Percentiles rank a stretch among this genome's conserved stretches.
phyloP scores from a whole-genome alignment of 768 basidiomycete species.

The Tremella mesenterica region DNA sequence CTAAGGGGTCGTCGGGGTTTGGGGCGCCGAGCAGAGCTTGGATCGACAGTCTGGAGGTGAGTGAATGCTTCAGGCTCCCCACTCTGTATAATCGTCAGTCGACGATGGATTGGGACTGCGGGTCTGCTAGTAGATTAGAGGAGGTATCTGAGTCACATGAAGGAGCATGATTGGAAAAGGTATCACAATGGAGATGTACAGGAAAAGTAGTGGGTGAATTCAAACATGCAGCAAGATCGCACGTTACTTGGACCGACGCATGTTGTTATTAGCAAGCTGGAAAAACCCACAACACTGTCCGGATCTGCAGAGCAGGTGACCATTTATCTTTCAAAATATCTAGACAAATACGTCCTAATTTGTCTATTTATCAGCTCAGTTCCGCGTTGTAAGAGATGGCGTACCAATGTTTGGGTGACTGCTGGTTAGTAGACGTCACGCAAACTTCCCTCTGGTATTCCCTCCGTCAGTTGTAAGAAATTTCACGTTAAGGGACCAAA shows the following conservation, averaged over 20 bases:
- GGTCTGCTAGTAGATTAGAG: background rate
- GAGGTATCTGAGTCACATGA: background rate
- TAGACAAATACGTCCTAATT: constrained; percentile 94
- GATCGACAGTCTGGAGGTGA: constrained; percentile 58
- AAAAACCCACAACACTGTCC: constrained; percentile 67
- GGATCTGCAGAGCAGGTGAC: constrained; percentile 97
- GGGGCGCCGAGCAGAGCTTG: constrained; percentile 94
- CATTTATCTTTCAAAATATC: constrained; percentile 99
- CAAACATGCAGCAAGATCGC: background rate
- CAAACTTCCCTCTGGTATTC: no score
- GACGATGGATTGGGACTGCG: background rate
- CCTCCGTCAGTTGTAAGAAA: background rate
- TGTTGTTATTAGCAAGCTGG: no score
- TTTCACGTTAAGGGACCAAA: background rate
- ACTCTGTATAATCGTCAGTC: no score
- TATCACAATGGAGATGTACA: background rate
- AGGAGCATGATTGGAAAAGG: background rate
- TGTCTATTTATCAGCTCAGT: constrained; percentile 55
- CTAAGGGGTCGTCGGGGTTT: constrained; percentile 57
- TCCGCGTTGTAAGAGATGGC: constrained; percentile 33
- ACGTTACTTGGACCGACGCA: background rate
- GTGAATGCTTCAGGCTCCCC: no score
- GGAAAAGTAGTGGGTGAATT: background rate
- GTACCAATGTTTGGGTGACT: constrained; percentile 93
- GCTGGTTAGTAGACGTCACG: background rate